Evolutionary conservation across 2,329 filamentous ascomycete species (phyloP).

Genomic region (Leptosphaerulina australis): DNA sequence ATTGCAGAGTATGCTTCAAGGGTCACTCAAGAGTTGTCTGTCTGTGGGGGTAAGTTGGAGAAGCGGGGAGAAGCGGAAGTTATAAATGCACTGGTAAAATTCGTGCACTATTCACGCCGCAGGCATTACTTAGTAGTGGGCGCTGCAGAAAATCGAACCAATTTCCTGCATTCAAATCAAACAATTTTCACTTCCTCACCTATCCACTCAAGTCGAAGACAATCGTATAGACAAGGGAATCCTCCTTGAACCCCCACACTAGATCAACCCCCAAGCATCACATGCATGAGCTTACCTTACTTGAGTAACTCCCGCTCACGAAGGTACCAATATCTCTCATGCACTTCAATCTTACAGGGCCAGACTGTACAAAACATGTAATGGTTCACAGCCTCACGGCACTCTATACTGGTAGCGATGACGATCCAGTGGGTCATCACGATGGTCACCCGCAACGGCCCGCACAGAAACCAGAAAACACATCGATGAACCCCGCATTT

Average conservation of each 20-base stretch:
- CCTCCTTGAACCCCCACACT: neutral
- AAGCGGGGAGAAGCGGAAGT: neutral
- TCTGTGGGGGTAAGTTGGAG: neutral
- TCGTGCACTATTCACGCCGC: neutral
- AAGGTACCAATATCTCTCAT: neutral
- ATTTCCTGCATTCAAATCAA: neutral
- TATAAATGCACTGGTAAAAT: neutral
- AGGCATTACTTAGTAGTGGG: neutral
- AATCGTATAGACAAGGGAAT: neutral
- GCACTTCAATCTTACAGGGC: neutral
- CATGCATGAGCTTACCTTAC: neutral
- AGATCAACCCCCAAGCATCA: neutral
- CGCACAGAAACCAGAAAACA: neutral
- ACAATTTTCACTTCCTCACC: neutral
- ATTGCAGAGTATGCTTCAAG: neutral
- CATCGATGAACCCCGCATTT: neutral
- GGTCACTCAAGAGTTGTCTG: neutral
- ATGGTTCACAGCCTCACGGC: neutral
- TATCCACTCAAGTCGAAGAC: neutral
- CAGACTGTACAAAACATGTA: no score
- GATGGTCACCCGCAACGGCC: neutral
- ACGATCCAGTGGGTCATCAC: neutral
- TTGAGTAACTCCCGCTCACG: neutral
- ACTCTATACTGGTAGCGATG: constrained; percentile 1
- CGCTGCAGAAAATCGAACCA: neutral